These are phyloP conservation scores for Xenoacremonium recifei DNA, from an alignment of 2,329 filamentous ascomycete genomes.

Conservation along the genomic window DNA sequence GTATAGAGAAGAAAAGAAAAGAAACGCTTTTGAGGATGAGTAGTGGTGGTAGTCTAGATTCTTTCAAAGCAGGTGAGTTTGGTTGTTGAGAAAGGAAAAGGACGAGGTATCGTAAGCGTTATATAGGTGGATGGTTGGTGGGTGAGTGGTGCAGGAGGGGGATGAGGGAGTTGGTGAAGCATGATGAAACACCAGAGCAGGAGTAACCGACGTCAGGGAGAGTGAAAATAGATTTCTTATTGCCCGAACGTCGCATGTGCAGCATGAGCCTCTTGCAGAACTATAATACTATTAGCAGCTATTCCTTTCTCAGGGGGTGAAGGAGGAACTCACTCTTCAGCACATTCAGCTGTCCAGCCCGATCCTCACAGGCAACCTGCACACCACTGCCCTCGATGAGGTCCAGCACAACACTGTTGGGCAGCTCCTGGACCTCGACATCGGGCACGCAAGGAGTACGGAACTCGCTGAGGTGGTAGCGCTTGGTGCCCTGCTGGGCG, in stretches of 20 bases:
- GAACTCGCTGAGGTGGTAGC: slow-evolving; percentile 86
- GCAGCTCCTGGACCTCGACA: slow-evolving; percentile 87
- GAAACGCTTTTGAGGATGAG: too few species aligned
- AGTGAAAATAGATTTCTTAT: too few species aligned
- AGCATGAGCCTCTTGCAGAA: slow-evolving; percentile 36
- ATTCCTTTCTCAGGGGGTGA: background rate
- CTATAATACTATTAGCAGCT: slow-evolving; percentile 19
- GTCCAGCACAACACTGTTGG: slow-evolving; percentile 72
- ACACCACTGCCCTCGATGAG: slow-evolving; percentile 60
- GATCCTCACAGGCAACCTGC: slow-evolving; percentile 64
- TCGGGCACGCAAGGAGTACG: slow-evolving; percentile 77
- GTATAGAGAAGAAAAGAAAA: too few species aligned
- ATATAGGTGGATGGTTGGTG: background rate
- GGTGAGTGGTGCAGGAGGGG: background rate
- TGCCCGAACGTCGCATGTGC: slow-evolving; percentile 32
- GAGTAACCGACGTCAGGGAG: too few species aligned
- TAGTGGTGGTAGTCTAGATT: too few species aligned
- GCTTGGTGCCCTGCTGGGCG: slow-evolving; percentile 55
- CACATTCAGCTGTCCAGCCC: slow-evolving; percentile 54
- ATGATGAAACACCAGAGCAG: too few species aligned
- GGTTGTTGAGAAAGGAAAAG: too few species aligned
- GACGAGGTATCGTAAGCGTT: too few species aligned
- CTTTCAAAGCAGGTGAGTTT: too few species aligned
- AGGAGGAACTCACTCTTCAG: slow-evolving; percentile 48
- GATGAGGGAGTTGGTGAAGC: background rate